phyloP scores from a whole-genome alignment of 352 stramenopile genomes.

The Globisporangium carolinianum region DNA sequence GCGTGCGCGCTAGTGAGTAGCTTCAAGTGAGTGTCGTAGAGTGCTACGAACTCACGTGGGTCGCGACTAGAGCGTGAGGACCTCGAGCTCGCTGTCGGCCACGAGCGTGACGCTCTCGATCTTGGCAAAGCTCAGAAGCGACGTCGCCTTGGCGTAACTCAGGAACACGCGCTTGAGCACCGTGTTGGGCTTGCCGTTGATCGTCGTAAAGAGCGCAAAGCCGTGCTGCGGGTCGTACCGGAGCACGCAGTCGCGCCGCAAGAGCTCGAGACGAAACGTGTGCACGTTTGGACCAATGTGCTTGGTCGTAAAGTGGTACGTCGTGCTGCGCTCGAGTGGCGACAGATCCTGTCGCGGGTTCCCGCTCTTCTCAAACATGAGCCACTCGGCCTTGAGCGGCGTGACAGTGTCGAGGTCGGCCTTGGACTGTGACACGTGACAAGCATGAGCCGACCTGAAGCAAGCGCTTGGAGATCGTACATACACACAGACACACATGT shows the following conservation, averaged over 20 bases:
- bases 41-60: slow-evolving; percentile 4
- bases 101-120: slow-evolving; percentile 33
- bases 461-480: too few species aligned
- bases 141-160: slow-evolving; percentile 23
- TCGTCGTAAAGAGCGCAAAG: slow-evolving; percentile 39
- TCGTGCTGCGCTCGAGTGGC: slow-evolving; percentile 45
- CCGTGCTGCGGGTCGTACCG: slow-evolving; percentile 29
- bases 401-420: slow-evolving; percentile 22
- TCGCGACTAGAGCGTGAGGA: slow-evolving; percentile 1
- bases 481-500: neutral
- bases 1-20: too few species aligned
- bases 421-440: slow-evolving; percentile 10
- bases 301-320: slow-evolving; percentile 35
- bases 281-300: slow-evolving; percentile 39
- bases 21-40: neutral
- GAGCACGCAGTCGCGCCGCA: slow-evolving; percentile 41
- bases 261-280: slow-evolving; percentile 35
- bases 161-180: slow-evolving; percentile 48
- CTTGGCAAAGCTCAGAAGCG: slow-evolving; percentile 25
- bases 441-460: too few species aligned
- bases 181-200: slow-evolving; percentile 51
- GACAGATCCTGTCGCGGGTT: slow-evolving; percentile 50
- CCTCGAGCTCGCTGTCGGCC: slow-evolving; percentile 30
- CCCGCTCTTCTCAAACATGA: slow-evolving; percentile 60
- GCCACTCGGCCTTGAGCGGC: slow-evolving; percentile 49